These are phyloP conservation scores for Calonectria honghensis DNA, from an alignment of 2,329 filamentous ascomycete species.

Conservation along the genomic window DNA sequence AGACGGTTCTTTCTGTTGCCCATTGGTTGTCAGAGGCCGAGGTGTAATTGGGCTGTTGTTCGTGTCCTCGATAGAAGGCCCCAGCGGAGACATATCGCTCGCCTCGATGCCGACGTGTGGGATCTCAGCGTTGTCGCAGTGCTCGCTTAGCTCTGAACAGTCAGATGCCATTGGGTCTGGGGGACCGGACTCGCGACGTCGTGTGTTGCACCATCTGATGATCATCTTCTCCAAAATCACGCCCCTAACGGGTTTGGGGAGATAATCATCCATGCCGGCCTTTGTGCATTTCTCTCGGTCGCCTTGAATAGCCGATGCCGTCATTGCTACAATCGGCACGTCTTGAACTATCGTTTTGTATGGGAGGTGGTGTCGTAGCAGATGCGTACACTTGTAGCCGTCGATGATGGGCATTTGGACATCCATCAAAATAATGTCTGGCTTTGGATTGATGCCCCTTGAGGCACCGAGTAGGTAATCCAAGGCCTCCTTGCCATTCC, in stretches of 20 bases:
- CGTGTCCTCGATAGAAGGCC: constrained; percentile 55
- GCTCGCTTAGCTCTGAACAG: constrained; percentile 67
- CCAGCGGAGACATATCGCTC: constrained; percentile 41
- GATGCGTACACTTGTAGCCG: constrained; percentile 85
- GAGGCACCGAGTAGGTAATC: constrained; percentile 80
- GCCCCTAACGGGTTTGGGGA: constrained; percentile 83
- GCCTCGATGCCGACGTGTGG: constrained; percentile 61
- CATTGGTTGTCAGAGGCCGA: constrained; percentile 62
- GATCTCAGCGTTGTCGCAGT: constrained; percentile 65
- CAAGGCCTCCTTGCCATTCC: constrained; percentile 87
- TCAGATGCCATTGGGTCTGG: constrained; percentile 61
- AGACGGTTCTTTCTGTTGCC: constrained; percentile 63
- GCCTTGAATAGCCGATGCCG: constrained; percentile 85
- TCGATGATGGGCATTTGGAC: constrained; percentile 86
- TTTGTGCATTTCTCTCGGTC: constrained; percentile 83
- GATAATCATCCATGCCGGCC: constrained; percentile 86
- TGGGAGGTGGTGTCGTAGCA: constrained; percentile 80
- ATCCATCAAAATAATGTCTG: constrained; percentile 87
- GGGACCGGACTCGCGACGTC: constrained; percentile 50
- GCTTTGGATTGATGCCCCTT: constrained; percentile 71
- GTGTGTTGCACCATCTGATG: constrained; percentile 76
- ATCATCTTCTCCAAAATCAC: constrained; percentile 82
- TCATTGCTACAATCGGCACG: constrained; percentile 88
- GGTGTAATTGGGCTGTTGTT: constrained; percentile 63
- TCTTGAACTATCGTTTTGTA: constrained; percentile 76